Conservation (phyloP, 352 stramenopile species). For the Halophytophthora batemanensis region DNA sequence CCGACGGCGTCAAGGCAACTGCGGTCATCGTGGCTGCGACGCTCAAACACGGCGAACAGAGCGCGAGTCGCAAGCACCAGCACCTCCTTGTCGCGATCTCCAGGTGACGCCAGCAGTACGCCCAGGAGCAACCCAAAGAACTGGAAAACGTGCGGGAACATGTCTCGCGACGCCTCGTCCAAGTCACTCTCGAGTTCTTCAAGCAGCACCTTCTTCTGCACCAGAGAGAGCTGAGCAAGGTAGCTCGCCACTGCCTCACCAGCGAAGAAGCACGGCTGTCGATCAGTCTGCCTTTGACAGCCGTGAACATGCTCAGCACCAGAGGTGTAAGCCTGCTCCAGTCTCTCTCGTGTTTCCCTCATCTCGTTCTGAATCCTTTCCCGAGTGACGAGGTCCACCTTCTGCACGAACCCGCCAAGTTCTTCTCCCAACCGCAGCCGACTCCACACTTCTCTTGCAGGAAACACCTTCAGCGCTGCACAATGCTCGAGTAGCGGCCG, state of each 20-base stretch:
- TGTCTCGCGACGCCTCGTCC: slow-evolving; percentile 19
- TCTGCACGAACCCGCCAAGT: slow-evolving; percentile 6
- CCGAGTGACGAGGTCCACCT: slow-evolving; percentile 9
- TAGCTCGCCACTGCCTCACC: slow-evolving; percentile 6
- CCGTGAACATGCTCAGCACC: slow-evolving; percentile 12
- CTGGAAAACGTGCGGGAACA: slow-evolving; percentile 30
- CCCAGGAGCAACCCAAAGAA: slow-evolving; percentile 15
- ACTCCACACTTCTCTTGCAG: neutral
- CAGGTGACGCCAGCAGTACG: neutral
- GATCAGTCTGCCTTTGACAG: neutral
- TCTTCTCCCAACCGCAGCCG: slow-evolving; percentile 8
- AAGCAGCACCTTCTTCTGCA: slow-evolving; percentile 18
- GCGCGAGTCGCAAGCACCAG: slow-evolving; percentile 6
- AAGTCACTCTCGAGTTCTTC: slow-evolving; percentile 27
- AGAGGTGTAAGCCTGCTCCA: slow-evolving; percentile 8
- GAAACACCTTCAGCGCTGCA: slow-evolving; percentile 25
- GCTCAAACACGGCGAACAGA: slow-evolving; percentile 27
- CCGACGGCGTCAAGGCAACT: slow-evolving; percentile 26
- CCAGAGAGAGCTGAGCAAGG: slow-evolving; percentile 6
- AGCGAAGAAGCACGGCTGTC: neutral
- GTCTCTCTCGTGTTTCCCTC: slow-evolving; percentile 7
- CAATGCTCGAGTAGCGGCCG: slow-evolving; percentile 30
- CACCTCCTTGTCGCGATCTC: slow-evolving; percentile 1
- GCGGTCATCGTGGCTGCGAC: slow-evolving; percentile 17
- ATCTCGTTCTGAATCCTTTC: slow-evolving; percentile 11